Percentiles rank a stretch among this genome's conserved stretches.
Evolutionary conservation across 2,329 filamentous ascomycete genomes (phyloP).

Genomic region (Myriosclerotinia duriaeana): DNA sequence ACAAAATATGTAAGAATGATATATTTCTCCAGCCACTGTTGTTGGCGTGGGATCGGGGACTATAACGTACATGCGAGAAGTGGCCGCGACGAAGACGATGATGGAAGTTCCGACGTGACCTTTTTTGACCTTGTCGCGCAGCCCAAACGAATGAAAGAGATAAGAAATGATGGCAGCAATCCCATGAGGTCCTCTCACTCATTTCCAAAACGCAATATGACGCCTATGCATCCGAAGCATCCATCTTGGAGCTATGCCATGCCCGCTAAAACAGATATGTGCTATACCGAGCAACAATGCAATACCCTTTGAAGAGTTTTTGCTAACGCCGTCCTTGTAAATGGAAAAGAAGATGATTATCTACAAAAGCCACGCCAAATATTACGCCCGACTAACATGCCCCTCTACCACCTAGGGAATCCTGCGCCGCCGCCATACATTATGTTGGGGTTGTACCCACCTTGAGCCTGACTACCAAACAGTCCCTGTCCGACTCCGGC

Average conservation of each 20-base stretch:
- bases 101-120: slow-evolving; percentile 59
- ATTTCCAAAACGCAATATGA: slow-evolving; percentile 34
- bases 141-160: slow-evolving; percentile 33
- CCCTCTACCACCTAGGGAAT: slow-evolving; percentile 63
- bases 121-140: slow-evolving; percentile 32
- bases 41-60: slow-evolving; percentile 44
- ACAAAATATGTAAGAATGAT: slow-evolving; percentile 47
- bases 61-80: slow-evolving; percentile 65
- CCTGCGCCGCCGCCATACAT: slow-evolving; percentile 63
- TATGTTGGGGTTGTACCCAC: slow-evolving; percentile 88
- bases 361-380: slow-evolving; percentile 33
- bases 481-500: slow-evolving; percentile 83
- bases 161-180: slow-evolving; percentile 32
- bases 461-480: slow-evolving; percentile 85
- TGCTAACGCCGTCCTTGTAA: slow-evolving; percentile 38
- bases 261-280: slow-evolving; percentile 50
- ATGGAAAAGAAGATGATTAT: slow-evolving; percentile 39
- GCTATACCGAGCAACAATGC: slow-evolving; percentile 36
- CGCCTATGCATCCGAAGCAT: slow-evolving; percentile 42
- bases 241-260: slow-evolving; percentile 46
- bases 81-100: slow-evolving; percentile 63
- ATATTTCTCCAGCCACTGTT: slow-evolving; percentile 50
- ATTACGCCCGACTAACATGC: slow-evolving; percentile 33
- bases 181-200: slow-evolving; percentile 37
- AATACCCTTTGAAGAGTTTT: slow-evolving; percentile 37